Evolutionary conservation across 2,329 filamentous ascomycete genomes (phyloP).

Genomic region (Aspergillus sclerotialis): DNA sequence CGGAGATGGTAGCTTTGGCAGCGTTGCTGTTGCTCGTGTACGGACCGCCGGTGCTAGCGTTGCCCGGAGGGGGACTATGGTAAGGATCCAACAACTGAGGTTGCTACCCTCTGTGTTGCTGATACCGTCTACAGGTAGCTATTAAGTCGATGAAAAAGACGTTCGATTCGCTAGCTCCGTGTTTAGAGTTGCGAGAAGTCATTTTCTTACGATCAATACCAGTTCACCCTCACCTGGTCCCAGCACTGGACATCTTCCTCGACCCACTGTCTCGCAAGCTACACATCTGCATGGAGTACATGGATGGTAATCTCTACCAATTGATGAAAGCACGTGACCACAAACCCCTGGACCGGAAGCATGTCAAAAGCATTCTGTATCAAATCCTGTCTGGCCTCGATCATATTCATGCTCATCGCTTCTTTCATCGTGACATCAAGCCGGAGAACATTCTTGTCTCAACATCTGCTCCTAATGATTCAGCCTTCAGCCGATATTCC

Average conservation of each 20-base stretch:
- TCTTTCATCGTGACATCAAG: conserved; percentile 99
- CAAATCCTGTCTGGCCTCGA: conserved; percentile 95
- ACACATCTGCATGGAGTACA: conserved; percentile 98
- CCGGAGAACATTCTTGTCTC: conserved; percentile 98
- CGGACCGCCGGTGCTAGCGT: conserved; percentile 83
- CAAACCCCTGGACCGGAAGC: conserved; percentile 81
- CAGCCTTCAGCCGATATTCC: conserved; percentile 88
- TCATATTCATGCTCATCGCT: conserved; percentile 93
- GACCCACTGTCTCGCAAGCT: conserved; percentile 94
- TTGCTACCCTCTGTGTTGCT: conserved; percentile 3
- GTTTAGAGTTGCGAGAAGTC: conserved; percentile 89
- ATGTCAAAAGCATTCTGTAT: conserved; percentile 95
- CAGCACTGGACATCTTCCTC: conserved; percentile 94
- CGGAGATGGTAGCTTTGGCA: conserved; percentile 97
- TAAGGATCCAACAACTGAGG: conserved; percentile 47
- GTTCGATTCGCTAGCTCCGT: conserved; percentile 85
- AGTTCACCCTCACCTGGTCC: conserved; percentile 84
- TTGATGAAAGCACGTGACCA: conserved; percentile 98
- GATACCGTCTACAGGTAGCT: conserved; percentile 60
- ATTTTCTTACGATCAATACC: conserved; percentile 91
- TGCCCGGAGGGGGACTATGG: conserved; percentile 84
- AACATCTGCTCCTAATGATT: conserved; percentile 78
- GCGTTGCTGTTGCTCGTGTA: conserved; percentile 84
- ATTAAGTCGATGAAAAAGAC: conserved; percentile 99
- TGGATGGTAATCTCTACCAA: conserved; percentile 98